Percentiles rank a stretch among this genome's conserved stretches.
Conservation (phyloP, 345 rosid genomes). For the Acer yangbiense region DNA sequence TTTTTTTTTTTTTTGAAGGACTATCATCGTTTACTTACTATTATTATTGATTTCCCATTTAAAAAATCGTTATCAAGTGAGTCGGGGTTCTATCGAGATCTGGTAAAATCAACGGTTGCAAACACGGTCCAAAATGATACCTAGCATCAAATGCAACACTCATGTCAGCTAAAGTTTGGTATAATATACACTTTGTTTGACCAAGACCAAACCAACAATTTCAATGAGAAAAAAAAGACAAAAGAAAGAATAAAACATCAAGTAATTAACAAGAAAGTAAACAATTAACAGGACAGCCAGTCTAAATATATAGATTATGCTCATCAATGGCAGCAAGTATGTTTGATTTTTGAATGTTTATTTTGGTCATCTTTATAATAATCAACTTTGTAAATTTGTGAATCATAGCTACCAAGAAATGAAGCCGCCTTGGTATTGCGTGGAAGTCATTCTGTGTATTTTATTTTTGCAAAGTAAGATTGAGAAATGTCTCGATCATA, state of each 20-base stretch:
- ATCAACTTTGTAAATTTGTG: not conserved
- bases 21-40: no score
- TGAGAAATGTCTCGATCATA: not conserved
- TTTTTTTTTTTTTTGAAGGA: no score
- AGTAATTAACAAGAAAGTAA: not conserved
- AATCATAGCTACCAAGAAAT: no score
- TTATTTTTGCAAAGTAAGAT: not conserved
- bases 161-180: no score
- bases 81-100: no score
- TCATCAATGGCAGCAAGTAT: not conserved
- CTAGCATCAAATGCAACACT: no score
- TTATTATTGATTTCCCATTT: no score
- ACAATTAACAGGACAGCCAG: not conserved
- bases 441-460: conserved; percentile 3
- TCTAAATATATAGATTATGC: not conserved
- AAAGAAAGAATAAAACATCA: not conserved
- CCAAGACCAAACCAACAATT: not conserved
- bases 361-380: not conserved
- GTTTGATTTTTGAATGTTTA: not conserved
- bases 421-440: conserved; percentile 1
- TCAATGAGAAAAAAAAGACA: not conserved
- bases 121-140: no score
- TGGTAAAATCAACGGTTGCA: no score
- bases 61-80: no score
- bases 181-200: no score